Evolutionary conservation across 2,329 filamentous ascomycete species (phyloP), one percentile per base, ranked within the genome.

Genomic region (Fusarium bactridioides): DNA sequence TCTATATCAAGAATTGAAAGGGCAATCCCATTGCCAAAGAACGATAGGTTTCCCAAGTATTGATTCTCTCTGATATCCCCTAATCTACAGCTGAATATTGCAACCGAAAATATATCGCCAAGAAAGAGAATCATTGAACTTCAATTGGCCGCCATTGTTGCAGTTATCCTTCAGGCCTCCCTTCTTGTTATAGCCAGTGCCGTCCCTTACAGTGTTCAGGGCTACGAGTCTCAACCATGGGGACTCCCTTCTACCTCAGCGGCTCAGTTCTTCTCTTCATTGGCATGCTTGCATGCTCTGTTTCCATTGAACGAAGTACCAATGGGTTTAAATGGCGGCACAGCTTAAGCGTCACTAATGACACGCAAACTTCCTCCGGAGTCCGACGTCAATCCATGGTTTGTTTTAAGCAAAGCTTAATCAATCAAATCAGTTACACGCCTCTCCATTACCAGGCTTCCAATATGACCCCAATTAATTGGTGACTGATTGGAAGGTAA

Each of bases 141-240:
- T 4, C 41, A n/a, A 10, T 5, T 35, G 4, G 31, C 55, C 16
- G 55, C 31, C 13, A 4, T 58, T 2, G 3, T 27, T 1, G 33
- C 53, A 8, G 7, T 47, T 12, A 10, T 62, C 1, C 6, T 58
- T 1, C 41, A 59, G 1, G 7, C 6, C 1, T 45, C 33, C 7
- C 31, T 62, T 18, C 41, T 58, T 1, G 5, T 18, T 2, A 41
- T 62, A 15, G 53, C 53, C 4, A 35, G 4, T 0, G 27, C 35
- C 0, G 4, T 41, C 10, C 18, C 41, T 0, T 47, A 35, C 10
- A 15, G 7, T 0, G 1, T 35, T 12, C 1, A 7, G 1, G 19
- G 23, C 0, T 62, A 40, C n/a, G 23, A 48, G 9, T 6, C 29
- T 12, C 8, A 59, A 3, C 15, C 29, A 12, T 62, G 35, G 23